A percentile compares a stretch with the other conserved stretches of the same genome.
These are phyloP conservation scores for Ogataea hybrid DNA, from an alignment of 1,139 yeast genomes.

Conservation along the genomic window DNA sequence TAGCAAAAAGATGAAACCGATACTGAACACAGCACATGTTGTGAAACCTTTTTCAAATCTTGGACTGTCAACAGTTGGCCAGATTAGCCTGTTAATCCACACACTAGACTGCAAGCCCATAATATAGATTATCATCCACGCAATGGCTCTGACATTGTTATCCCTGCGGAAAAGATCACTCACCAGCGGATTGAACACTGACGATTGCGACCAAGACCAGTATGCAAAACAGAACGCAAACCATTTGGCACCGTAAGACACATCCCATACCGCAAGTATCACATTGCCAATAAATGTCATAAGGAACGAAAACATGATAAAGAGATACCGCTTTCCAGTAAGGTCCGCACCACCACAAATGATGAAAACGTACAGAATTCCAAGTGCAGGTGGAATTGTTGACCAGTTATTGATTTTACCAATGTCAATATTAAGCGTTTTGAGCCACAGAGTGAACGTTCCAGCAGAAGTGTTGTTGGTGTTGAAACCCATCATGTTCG, in stretches of 20 bases:
- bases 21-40: conserved; percentile 30
- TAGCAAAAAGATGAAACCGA: conserved; percentile 23
- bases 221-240: conserved; percentile 47
- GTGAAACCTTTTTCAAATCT: conserved; percentile 48
- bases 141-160: conserved; percentile 44
- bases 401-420: conserved; percentile 41
- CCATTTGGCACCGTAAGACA: conserved; percentile 48
- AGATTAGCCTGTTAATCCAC: conserved; percentile 45
- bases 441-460: conserved; percentile 52
- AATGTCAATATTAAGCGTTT: conserved; percentile 42
- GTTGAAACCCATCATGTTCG: conserved; percentile 44
- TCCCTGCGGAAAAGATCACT: conserved; percentile 47
- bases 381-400: conserved; percentile 51
- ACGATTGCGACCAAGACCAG: conserved; percentile 47
- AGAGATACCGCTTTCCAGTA: conserved; percentile 44
- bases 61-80: conserved; percentile 54
- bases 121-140: conserved; percentile 44
- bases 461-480: conserved; percentile 49
- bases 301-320: conserved; percentile 42
- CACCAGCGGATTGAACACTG: conserved; percentile 43
- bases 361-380: conserved; percentile 44
- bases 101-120: conserved; percentile 42
- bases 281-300: conserved; percentile 38
- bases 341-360: conserved; percentile 50
- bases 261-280: conserved; percentile 46